Base-by-base conservation (phyloP, 805 yeast genomes). In the Crinitomyces ghanaensis region DNA sequence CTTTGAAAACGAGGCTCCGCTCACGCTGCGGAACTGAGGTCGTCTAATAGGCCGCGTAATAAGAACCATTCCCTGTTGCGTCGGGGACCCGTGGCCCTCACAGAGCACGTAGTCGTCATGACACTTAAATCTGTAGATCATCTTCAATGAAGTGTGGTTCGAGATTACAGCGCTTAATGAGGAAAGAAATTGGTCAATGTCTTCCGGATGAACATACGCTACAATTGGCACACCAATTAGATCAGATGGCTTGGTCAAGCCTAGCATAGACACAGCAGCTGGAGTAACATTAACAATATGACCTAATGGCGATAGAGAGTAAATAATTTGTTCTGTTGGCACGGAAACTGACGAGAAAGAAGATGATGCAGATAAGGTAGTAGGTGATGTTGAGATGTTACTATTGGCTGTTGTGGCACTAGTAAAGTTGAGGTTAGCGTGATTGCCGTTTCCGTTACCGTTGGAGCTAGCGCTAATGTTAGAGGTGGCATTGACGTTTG, bases 141-240 rank as follows among this genome's bases (percentile, higher is more conserved):
- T 20, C 25, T 37, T 41, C 11, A 37, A 23, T 9, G 31, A 34
- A 12, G 33, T 16, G 7, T 31, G 33, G 13, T 29, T 24, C 23
- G 35, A 16, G 11, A 43, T 30, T 17, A 42, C 29, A 9, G 36
- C 16, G 8, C 27, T 18, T 33, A 43, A 22, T 14, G 33, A 32
- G 11, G 32, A 30, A 19, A 33, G 30, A 26, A 40, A 38, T 19
- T 19, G 29, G 12, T 39, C 44, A 18, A 42, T 21, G 24, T 44
- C 49, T 14, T 39, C 35, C 12, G 44, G 44, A 22, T 43, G 49
- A 26, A 44, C 9, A 34, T 31, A 36, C 35, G 41, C 45, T 20
- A 30, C 21, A 19, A 41, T 29, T 20, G 31, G 16, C 11, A 18
- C 22, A 12, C 39, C 39, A 6, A 22, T 31, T 25, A 41, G 23